Evolutionary conservation across 2,329 filamentous ascomycete genomes (phyloP).

Genomic region (Furcasterigmium furcatum): DNA sequence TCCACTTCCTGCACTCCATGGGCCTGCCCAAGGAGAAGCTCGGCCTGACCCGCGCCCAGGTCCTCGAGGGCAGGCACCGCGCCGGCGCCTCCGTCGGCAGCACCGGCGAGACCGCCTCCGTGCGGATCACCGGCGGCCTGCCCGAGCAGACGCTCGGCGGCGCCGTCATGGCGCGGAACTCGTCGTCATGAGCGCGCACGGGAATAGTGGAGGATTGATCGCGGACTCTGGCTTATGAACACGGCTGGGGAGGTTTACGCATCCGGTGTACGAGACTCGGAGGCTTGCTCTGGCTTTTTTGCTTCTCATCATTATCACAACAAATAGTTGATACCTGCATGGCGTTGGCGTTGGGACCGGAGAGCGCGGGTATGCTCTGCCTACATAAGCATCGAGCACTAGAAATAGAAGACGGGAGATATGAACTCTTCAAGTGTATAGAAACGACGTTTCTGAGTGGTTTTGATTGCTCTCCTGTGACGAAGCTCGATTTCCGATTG

Average conservation of each 20-base stretch:
- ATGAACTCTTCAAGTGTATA: too few relatives aligned
- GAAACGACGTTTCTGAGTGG: too few relatives aligned
- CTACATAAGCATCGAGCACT: too few relatives aligned
- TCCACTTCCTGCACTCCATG: conserved; percentile 42
- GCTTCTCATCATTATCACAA: too few relatives aligned
- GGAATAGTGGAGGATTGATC: background rate
- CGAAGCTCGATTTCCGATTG: too few relatives aligned
- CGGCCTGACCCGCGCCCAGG: conserved; percentile 23
- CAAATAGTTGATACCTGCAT: background rate
- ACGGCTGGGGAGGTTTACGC: too few relatives aligned
- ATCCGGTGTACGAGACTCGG: background rate
- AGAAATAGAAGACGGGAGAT: too few relatives aligned
- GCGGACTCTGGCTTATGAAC: too few relatives aligned
- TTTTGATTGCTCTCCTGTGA: too few relatives aligned
- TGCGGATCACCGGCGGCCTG: background rate
- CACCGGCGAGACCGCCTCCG: background rate
- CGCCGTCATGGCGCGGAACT: conserved; percentile 3
- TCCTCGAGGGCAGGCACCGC: conserved; percentile 11
- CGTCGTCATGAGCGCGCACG: background rate
- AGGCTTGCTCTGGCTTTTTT: background rate
- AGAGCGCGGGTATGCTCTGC: too few relatives aligned
- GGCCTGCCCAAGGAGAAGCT: conserved; percentile 27
- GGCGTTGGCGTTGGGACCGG: background rate
- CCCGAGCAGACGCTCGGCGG: conserved; percentile 1
- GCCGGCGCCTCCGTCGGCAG: conserved; percentile 3